A percentile compares a stretch with the other conserved stretches of the same genome.
Evolutionary conservation across 768 basidiomycete species (phyloP).

Genomic region (Boletus tomentosulus): DNA sequence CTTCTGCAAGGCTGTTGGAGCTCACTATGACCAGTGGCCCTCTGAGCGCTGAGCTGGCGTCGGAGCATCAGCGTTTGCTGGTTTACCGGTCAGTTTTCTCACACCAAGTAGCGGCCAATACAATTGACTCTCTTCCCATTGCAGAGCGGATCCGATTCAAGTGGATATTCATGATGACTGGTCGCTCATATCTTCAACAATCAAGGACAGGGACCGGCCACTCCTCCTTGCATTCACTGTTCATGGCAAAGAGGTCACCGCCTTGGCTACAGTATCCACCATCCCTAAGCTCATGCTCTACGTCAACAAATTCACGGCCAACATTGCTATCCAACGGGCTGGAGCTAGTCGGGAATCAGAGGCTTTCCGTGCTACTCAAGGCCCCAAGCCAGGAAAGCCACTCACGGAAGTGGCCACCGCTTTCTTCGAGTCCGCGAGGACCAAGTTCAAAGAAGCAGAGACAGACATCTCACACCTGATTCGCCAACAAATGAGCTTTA

Average conservation of each 20-base stretch:
- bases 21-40: conserved; percentile 72
- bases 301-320: conserved; percentile 66
- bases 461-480: conserved; percentile 56
- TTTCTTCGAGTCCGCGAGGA: conserved; percentile 72
- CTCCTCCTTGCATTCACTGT: conserved; percentile 75
- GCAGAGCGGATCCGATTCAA: conserved; percentile 73
- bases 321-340: conserved; percentile 67
- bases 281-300: conserved; percentile 76
- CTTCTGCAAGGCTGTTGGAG: conserved; percentile 57
- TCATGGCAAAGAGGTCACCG: conserved; percentile 61
- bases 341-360: conserved; percentile 77
- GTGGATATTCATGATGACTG: conserved; percentile 81
- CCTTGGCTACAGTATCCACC: conserved; percentile 66
- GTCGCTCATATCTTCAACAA: conserved; percentile 46
- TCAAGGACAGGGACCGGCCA: conserved; percentile 43
- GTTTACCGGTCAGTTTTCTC: conserved; percentile 60
- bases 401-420: conserved; percentile 84
- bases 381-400: conserved; percentile 73
- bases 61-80: conserved; percentile 70
- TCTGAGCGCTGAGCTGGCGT: conserved; percentile 61
- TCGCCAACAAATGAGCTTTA: conserved; percentile 70
- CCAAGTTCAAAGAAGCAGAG: conserved; percentile 66
- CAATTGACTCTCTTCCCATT: conserved; percentile 2
- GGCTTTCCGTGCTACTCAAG: conserved; percentile 68
- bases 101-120: neutral